phyloP scores from a whole-genome alignment of 2,329 filamentous ascomycete species.

The Thielaviopsis euricoi region DNA sequence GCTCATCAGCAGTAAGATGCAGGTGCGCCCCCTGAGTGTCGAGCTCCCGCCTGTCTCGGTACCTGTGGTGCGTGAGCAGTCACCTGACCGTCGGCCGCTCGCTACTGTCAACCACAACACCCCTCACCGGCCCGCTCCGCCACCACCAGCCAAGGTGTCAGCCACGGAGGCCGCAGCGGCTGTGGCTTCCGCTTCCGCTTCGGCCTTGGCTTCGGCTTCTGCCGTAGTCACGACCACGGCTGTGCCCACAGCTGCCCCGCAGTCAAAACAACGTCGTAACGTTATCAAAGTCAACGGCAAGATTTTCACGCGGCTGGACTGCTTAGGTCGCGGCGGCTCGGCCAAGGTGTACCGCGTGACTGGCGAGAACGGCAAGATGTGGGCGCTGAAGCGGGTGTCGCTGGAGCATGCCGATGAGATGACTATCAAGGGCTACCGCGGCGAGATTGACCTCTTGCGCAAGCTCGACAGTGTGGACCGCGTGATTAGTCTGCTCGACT shows the following conservation, averaged over 20 bases:
- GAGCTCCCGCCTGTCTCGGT: slow-evolving; percentile 3
- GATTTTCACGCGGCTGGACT: slow-evolving; percentile 75
- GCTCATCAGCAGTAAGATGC: not conserved
- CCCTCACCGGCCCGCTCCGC: slow-evolving; percentile 59
- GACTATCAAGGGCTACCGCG: slow-evolving; percentile 75
- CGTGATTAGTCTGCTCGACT: slow-evolving; percentile 81
- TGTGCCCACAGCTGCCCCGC: slow-evolving; percentile 17
- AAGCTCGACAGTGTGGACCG: slow-evolving; percentile 72
- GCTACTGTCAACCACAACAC: slow-evolving; percentile 45
- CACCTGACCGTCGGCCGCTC: slow-evolving; percentile 40
- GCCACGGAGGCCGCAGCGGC: slow-evolving; percentile 83
- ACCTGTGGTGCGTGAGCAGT: slow-evolving; percentile 16
- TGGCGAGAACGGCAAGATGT: slow-evolving; percentile 90
- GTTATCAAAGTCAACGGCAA: slow-evolving; percentile 83
- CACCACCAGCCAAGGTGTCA: slow-evolving; percentile 89
- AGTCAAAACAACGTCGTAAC: slow-evolving; percentile 59
- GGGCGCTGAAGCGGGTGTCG: slow-evolving; percentile 84
- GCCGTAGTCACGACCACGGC: slow-evolving; percentile 64
- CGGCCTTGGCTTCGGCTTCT: slow-evolving; percentile 15
- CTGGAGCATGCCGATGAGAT: slow-evolving; percentile 76
- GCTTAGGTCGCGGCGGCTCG: slow-evolving; percentile 80
- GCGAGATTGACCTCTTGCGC: slow-evolving; percentile 81
- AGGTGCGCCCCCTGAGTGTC: not conserved
- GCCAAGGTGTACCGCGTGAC: slow-evolving; percentile 93
- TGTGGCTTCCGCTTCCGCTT: slow-evolving; percentile 26